Evolutionary conservation across 2,329 filamentous ascomycete genomes (phyloP).

Genomic region (Clonostachys rhizophaga): DNA sequence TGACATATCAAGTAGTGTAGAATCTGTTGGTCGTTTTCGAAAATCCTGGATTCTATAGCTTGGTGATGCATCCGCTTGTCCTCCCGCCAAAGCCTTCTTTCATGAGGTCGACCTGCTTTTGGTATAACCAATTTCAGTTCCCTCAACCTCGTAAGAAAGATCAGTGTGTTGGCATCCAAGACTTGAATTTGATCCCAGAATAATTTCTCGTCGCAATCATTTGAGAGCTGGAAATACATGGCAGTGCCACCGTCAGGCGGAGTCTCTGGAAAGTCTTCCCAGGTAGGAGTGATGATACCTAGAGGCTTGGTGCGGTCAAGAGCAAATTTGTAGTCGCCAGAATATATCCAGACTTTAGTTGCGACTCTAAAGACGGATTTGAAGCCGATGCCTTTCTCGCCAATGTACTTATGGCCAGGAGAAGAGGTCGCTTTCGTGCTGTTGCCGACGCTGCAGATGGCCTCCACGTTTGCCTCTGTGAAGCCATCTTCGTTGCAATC

Average conservation of each 20-base stretch:
- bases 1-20: not conserved
- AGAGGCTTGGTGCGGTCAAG: constrained; percentile 17
- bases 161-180: no score
- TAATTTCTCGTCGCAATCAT: no score
- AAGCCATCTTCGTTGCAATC: constrained; percentile 45
- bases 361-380: constrained; percentile 40
- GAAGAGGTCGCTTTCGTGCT: constrained; percentile 30
- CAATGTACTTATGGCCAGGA: constrained; percentile 29
- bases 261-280: not conserved
- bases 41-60: no score
- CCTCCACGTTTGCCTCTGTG: constrained; percentile 25
- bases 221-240: not conserved
- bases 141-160: no score
- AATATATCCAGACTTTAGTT: constrained; percentile 29
- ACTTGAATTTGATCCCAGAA: no score
- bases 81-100: no score
- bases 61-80: no score
- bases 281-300: not conserved
- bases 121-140: no score
- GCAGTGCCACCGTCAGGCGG: not conserved
- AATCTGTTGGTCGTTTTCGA: not conserved
- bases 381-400: constrained; percentile 43
- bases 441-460: constrained; percentile 34
- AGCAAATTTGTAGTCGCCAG: constrained; percentile 29
- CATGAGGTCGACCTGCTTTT: no score